Base-by-base conservation (phyloP, 2,329 filamentous ascomycete species). In the Clonostachys rhizophaga region DNA sequence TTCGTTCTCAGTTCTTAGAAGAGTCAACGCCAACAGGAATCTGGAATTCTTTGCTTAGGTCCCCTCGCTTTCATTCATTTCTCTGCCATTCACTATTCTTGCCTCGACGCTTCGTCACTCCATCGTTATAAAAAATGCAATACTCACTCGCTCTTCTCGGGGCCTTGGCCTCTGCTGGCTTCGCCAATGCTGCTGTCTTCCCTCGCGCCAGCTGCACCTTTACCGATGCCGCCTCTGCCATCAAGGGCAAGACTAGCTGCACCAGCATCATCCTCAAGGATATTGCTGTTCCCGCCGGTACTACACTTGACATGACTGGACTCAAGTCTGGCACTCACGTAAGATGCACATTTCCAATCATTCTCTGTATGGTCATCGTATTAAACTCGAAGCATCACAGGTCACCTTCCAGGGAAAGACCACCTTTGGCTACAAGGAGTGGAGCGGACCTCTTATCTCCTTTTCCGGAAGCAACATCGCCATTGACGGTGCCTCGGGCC, bases 361-460 rank as follows among this genome's bases (percentile, higher is more conserved):
- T 11, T 5, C 37, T 3, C 4, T 11, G 37, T 16, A n/a, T 40
- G 11, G 11, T 9, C 17, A 40, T 4, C 17, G 37, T 40, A 18
- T 40, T 40, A 40, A 16, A 40, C 17, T 40, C 73, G 86, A 51
- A 10, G 24, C 24, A 30, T 30, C 3, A 30, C 9, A 30, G 24
- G 24, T 30, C 24, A 30, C 24, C 24, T 30, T 30, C 24, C 24
- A 79, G 48, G 85, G 84, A 40, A 78, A 71, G 13, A 87, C 84
- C n/a, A 81, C 77, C 46, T 88, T 84, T 57, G 83, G 72, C 17
- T 86, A 85, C 66, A 69, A 79, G 52, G 77, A 84, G 56, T 87
- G 83, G 84, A 60, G 62, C 2, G 84, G 84, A 0, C 84, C 84
- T 41, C 69, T 88, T 13, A 72, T 88, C 55, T 73, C 74, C 30